Evolutionary conservation across 2,329 filamentous ascomycete species (phyloP).

Genomic region (Fusarium temperatum): DNA sequence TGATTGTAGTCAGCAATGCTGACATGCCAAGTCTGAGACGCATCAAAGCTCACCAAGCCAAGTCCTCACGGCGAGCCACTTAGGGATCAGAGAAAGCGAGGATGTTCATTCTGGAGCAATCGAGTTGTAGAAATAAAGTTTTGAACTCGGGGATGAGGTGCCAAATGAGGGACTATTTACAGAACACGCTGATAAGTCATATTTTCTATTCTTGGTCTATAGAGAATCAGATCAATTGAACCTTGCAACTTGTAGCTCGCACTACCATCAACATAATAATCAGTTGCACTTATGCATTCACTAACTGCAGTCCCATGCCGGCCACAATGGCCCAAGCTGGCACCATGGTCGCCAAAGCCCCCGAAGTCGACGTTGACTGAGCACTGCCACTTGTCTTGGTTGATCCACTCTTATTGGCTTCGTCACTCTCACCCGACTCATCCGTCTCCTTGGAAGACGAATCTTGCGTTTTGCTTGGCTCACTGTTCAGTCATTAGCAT

Average conservation of each 20-base stretch:
- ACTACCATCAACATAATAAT: neutral
- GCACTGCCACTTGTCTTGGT: neutral
- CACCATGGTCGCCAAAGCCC: neutral
- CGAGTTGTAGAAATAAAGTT: rapidly evolving
- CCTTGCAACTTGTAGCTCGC: neutral
- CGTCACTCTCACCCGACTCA: neutral
- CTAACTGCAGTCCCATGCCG: neutral
- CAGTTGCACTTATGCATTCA: neutral
- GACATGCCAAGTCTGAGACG: neutral
- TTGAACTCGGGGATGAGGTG: neutral
- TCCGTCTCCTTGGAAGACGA: neutral
- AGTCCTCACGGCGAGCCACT: neutral
- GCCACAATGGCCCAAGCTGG: neutral
- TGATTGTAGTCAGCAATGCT: neutral
- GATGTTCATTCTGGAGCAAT: rapidly evolving
- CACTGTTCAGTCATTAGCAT: neutral
- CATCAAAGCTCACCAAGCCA: neutral
- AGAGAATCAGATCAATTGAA: rapidly evolving
- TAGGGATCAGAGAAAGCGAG: neutral
- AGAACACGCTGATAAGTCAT: neutral
- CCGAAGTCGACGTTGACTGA: neutral
- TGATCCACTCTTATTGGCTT: neutral
- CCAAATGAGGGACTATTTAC: neutral
- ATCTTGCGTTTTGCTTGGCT: neutral
- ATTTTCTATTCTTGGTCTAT: too few relatives aligned